These are phyloP conservation scores for Arabidopsis suecica DNA, from an alignment of 345 rosid genomes.

Conservation along the genomic window DNA sequence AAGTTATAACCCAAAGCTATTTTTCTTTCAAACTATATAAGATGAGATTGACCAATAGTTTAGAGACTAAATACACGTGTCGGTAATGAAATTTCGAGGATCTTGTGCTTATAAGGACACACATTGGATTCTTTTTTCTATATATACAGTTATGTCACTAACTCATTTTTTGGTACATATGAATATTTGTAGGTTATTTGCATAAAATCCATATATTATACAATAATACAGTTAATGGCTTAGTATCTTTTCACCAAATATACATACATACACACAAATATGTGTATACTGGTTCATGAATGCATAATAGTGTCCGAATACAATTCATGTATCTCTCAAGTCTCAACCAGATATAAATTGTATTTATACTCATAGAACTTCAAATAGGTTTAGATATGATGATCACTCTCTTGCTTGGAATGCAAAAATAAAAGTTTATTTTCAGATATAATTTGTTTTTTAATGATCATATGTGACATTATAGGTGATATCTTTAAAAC, in stretches of 20 bases:
- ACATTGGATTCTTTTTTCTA: constrained; percentile 34
- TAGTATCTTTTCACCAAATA: neutral
- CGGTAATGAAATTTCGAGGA: constrained; percentile 30
- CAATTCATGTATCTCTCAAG: neutral
- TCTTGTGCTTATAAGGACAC: constrained; percentile 21
- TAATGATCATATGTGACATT: neutral
- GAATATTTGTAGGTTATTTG: constrained; percentile 23
- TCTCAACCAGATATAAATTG: neutral
- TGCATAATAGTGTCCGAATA: neutral
- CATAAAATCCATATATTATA: constrained; percentile 14
- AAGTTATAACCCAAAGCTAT: neutral
- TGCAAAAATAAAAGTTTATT: neutral
- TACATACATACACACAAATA: neutral
- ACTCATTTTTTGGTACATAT: constrained; percentile 21
- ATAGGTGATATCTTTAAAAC: neutral
- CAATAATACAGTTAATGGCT: neutral
- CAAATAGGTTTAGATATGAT: neutral
- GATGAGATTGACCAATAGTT: constrained; percentile 21
- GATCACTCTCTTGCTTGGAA: neutral
- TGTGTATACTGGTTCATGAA: constrained; percentile 18
- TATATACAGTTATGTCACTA: constrained; percentile 7
- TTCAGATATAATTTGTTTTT: neutral
- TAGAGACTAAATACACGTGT: constrained; percentile 17
- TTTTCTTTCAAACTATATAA: constrained; percentile 6
- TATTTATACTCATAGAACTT: neutral